Evolutionary conservation across 2,329 filamentous ascomycete species (phyloP).

Genomic region (Chaetomiaceae sp.): DNA sequence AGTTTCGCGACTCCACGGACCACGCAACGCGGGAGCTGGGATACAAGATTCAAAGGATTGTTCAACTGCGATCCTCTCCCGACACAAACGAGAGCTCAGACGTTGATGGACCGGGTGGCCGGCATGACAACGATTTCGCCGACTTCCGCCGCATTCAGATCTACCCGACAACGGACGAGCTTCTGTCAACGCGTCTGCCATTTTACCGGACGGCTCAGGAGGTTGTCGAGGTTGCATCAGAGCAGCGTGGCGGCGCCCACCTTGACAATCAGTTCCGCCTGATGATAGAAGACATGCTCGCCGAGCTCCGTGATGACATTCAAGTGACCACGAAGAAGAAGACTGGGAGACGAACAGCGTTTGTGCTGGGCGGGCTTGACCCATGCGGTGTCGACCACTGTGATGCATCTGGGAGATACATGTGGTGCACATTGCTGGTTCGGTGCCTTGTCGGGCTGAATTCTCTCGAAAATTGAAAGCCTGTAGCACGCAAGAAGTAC

Average conservation of each 20-base stretch:
- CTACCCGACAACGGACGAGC: constrained; percentile 60
- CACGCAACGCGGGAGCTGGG: constrained; percentile 24
- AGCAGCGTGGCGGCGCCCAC: constrained; percentile 42
- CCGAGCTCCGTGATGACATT: constrained; percentile 57
- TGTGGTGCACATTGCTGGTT: no score
- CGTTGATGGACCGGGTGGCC: constrained; percentile 57
- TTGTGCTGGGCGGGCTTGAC: constrained; percentile 36
- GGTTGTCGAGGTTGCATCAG: constrained; percentile 34
- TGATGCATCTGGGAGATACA: no score
- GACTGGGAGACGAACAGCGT: constrained; percentile 34
- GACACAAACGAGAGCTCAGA: constrained; percentile 4
- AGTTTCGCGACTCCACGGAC: constrained; percentile 24
- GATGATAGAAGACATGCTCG: constrained; percentile 64
- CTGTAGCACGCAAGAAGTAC: constrained; percentile 34
- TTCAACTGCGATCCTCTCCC: constrained; percentile 28
- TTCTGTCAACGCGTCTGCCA: constrained; percentile 44
- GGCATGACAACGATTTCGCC: constrained; percentile 66
- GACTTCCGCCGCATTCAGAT: constrained; percentile 58
- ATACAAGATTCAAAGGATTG: constrained; percentile 34
- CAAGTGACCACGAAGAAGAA: constrained; percentile 45
- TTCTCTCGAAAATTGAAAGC: constrained; percentile 30
- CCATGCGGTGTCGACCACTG: constrained; percentile 35
- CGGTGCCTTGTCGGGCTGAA: constrained; percentile 38
- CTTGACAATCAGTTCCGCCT: constrained; percentile 68
- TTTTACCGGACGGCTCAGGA: constrained; percentile 51